Evolutionary conservation across 1,284 basidiomycete species (phyloP).

Genomic region (Tilletia horrida): DNA sequence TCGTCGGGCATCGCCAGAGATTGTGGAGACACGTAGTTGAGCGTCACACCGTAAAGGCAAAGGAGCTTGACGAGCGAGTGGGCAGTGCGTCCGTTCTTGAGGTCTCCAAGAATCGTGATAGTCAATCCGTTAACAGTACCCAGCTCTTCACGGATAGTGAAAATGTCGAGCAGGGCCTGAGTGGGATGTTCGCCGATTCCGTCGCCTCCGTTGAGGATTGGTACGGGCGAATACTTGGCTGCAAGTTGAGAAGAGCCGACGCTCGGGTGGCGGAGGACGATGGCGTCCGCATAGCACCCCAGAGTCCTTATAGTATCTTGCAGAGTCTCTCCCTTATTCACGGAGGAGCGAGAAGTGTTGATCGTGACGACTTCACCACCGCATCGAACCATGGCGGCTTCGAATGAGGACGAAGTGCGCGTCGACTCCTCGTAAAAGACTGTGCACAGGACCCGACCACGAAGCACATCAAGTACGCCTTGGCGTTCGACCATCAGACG

Average conservation of each 20-base stretch:
- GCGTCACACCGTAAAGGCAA: slow-evolving; percentile 74
- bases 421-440: slow-evolving; percentile 98
- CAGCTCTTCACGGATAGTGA: slow-evolving; percentile 95
- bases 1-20: slow-evolving; percentile 86
- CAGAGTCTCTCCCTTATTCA: slow-evolving; percentile 89
- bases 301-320: slow-evolving; percentile 91
- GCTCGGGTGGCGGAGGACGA: slow-evolving; percentile 90
- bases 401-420: slow-evolving; percentile 81
- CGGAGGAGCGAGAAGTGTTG: slow-evolving; percentile 76
- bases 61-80: slow-evolving; percentile 92
- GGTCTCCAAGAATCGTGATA: slow-evolving; percentile 84
- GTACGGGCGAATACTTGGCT: slow-evolving; percentile 90
- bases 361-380: slow-evolving; percentile 91
- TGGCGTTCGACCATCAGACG: slow-evolving; percentile 88
- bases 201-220: slow-evolving; percentile 94
- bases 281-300: slow-evolving; percentile 91
- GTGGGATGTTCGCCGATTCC: slow-evolving; percentile 97
- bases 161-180: slow-evolving; percentile 76
- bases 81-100: slow-evolving; percentile 97
- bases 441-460: slow-evolving; percentile 87
- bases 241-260: slow-evolving; percentile 71
- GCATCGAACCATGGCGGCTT: slow-evolving; percentile 96
- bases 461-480: slow-evolving; percentile 82
- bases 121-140: slow-evolving; percentile 96
- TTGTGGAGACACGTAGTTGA: slow-evolving; percentile 92